Base-by-base conservation (phyloP, 2,329 filamentous ascomycete species). In the Apiospora koreana region DNA sequence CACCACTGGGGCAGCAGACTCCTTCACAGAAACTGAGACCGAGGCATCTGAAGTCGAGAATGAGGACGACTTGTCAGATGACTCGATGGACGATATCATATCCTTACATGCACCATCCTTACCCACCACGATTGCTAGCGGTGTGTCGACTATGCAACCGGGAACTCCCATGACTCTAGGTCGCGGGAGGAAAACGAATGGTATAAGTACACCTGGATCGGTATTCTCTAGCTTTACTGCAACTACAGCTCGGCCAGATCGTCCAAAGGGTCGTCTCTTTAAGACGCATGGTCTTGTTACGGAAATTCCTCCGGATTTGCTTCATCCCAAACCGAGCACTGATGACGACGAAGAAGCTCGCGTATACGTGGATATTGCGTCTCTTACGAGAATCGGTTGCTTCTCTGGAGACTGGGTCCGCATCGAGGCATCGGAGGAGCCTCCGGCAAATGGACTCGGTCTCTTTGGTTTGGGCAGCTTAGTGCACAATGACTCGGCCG, bases 321-420 rank as follows among this genome's bases (percentile, higher is more conserved):
- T 99, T 2, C 92, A 98, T 74, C 96, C 96, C 0, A 95, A 93
- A 74, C 95, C 96, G 2, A 83, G 83, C 1, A 81, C 86, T 0
- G 88, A 90, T 35, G 94, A 98, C 72, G 96, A 99, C 72, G 94
- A 97, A 74, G 92, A 97, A 75, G 91, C 94, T 1, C 91, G 96
- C 65, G 88, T 98, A 1, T 99, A 95, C 77, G 95, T 99, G 6
- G 94, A 98, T 76, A 92, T 97, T 9, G 91, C 89, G 70, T 93
- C 94, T 1, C 82, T 99, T 25, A 92, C 94, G 18, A 94, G 95
- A 75, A 92, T 99, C 69, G 95, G 95, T 21, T 98, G 95, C 80
- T 99, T 99, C 79, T 98, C 95, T 0, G 96, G 96, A 41, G 96
- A 99, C 78, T 99, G 96, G 96, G 94, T 97, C 14, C 91, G 92